phyloP scores from a whole-genome alignment of 331 rosid species.

The Spiraea crenata region DNA sequence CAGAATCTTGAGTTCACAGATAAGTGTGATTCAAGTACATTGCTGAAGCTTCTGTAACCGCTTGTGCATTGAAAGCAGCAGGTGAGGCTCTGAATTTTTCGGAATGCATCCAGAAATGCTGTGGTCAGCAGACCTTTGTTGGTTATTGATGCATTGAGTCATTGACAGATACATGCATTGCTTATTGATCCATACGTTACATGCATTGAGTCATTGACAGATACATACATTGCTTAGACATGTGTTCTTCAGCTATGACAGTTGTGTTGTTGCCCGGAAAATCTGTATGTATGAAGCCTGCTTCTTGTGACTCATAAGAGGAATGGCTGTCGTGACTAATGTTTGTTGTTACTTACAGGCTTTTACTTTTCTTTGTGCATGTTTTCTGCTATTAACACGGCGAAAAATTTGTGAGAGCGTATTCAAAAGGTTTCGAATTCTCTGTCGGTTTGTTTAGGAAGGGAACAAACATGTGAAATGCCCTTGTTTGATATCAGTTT shows the following conservation, averaged over 20 bases:
- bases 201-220: neutral
- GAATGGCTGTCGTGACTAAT: neutral
- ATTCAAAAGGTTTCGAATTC: too few species aligned
- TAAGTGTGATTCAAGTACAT: neutral
- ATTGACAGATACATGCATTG: neutral
- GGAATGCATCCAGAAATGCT: constrained; percentile 2
- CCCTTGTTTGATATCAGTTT: neutral
- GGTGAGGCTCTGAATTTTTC: neutral
- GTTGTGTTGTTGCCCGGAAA: neutral
- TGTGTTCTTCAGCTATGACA: constrained; percentile 4
- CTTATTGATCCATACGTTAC: neutral
- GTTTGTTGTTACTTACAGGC: constrained; percentile 8
- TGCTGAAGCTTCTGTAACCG: neutral
- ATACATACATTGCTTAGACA: neutral
- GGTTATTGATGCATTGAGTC: neutral
- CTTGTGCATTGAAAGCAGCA: neutral
- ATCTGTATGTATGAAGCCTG: constrained; percentile 4
- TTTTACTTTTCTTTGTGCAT: neutral
- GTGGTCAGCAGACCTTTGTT: neutral
- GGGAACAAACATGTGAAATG: neutral
- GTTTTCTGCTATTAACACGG: neutral
- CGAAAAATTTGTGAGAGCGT: neutral
- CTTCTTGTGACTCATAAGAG: neutral
- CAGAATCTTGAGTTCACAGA: neutral
- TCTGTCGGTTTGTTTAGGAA: constrained; percentile 10